Evolutionary conservation across 1,284 basidiomycete species (phyloP).

Genomic region (Megacollybia platyphylla): DNA sequence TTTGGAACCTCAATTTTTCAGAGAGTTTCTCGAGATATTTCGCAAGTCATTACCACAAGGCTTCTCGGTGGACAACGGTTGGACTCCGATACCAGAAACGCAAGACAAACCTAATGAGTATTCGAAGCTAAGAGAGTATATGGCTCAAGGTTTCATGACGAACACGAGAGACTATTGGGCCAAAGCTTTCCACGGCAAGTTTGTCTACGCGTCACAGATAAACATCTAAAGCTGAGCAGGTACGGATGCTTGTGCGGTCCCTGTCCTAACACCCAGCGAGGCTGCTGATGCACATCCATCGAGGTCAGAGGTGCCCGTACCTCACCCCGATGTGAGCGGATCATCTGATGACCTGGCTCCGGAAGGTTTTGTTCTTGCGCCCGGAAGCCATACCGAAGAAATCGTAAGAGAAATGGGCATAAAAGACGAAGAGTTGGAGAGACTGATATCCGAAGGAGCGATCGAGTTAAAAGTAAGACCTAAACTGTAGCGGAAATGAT

Average conservation of each 20-base stretch:
- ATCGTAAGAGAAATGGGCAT: conserved; percentile 37
- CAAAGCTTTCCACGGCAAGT: conserved; percentile 46
- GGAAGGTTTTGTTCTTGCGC: conserved; percentile 15
- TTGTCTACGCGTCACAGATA: neutral
- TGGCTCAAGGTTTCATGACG: conserved; percentile 50
- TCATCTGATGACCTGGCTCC: conserved; percentile 11
- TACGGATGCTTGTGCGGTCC: conserved; percentile 67
- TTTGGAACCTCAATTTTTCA: conserved; percentile 62
- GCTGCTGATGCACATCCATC: conserved; percentile 29
- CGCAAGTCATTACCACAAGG: conserved; percentile 31
- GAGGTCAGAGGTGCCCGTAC: conserved; percentile 24
- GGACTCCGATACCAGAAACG: conserved; percentile 38
- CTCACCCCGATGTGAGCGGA: conserved; percentile 35
- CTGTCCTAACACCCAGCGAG: conserved; percentile 58
- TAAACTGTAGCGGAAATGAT: conserved; percentile 5
- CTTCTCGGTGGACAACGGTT: conserved; percentile 25
- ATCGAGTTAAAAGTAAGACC: conserved; percentile 16
- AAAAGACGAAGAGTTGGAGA: conserved; percentile 18
- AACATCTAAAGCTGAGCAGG: conserved; percentile 20
- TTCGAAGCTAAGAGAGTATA: conserved; percentile 44
- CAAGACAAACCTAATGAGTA: conserved; percentile 46
- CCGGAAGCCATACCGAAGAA: conserved; percentile 41
- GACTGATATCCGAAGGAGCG: conserved; percentile 28
- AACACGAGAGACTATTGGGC: conserved; percentile 62
- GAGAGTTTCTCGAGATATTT: conserved; percentile 45